These are phyloP conservation scores for Phycomyces nitens DNA, from an alignment of 192 early-diverging fungal species.

Conservation along the genomic window DNA sequence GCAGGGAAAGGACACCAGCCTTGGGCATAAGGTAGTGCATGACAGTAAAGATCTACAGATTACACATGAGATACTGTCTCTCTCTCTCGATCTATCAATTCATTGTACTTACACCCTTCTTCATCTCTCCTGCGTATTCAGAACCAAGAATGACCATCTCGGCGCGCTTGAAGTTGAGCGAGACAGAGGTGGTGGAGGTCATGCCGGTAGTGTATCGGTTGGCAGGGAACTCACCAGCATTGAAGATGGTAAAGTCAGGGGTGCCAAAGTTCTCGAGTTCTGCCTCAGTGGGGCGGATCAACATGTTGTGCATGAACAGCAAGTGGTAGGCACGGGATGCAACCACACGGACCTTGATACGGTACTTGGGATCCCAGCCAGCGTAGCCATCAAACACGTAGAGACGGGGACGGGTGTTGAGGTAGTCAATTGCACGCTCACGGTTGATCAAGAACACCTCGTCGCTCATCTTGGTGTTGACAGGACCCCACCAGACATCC, in stretches of 20 bases:
- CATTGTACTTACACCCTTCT: constrained; percentile 78
- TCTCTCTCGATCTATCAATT: not conserved
- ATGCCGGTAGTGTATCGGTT: constrained; percentile 93
- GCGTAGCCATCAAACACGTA: constrained; percentile 97
- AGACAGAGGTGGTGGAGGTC: constrained; percentile 90
- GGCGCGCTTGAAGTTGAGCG: constrained; percentile 86
- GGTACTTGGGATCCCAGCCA: constrained; percentile 98
- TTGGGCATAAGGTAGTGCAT: constrained; percentile 99
- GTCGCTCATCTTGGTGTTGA: constrained; percentile 88
- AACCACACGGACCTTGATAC: constrained; percentile 95
- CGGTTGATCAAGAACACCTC: constrained; percentile 89
- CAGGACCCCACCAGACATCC: constrained; percentile 98
- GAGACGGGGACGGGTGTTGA: constrained; percentile 89
- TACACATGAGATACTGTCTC: too few relatives aligned
- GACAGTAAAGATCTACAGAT: constrained; percentile 76
- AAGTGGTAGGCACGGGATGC: constrained; percentile 94
- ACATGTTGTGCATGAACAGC: constrained; percentile 98
- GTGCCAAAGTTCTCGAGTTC: constrained; percentile 91
- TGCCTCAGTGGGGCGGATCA: constrained; percentile 89
- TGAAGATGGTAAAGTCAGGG: constrained; percentile 98
- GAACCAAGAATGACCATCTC: constrained; percentile 99
- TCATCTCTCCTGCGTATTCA: constrained; percentile 99
- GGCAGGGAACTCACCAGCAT: constrained; percentile 91
- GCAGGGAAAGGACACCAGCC: constrained; percentile 80
- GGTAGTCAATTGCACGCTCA: constrained; percentile 92